Conservation (phyloP, 1,284 basidiomycete genomes). For the Rhodotorula sp. region DNA sequence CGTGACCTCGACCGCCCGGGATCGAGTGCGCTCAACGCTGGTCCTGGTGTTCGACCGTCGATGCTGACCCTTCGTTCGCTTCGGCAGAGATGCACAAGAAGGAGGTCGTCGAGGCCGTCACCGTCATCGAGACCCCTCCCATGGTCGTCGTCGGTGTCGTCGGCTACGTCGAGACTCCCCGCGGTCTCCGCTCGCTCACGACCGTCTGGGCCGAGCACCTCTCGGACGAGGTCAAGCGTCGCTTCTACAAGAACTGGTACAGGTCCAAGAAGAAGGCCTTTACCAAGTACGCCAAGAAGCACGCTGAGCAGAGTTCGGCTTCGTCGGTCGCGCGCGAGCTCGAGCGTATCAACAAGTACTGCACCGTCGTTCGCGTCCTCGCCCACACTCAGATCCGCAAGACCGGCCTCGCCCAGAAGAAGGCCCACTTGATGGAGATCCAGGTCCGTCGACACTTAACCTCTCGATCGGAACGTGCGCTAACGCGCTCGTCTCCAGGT, state of each 20-base stretch:
- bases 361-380: conserved; percentile 98
- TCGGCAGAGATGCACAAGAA: conserved; percentile 94
- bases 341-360: conserved; percentile 99
- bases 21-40: conserved; percentile 72
- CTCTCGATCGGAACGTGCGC: not conserved
- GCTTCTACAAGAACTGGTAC: conserved; percentile 97
- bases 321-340: conserved; percentile 92
- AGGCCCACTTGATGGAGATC: conserved; percentile 99
- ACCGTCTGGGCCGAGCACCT: conserved; percentile 67
- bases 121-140: conserved; percentile 94
- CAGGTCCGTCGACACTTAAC: conserved; percentile 53
- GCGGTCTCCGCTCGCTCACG: conserved; percentile 83
- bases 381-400: conserved; percentile 98
- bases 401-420: conserved; percentile 98
- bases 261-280: conserved; percentile 99
- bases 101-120: conserved; percentile 98
- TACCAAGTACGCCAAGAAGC: conserved; percentile 97
- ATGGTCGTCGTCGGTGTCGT: conserved; percentile 98
- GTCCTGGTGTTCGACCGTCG: too few relatives aligned
- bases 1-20: conserved; percentile 99
- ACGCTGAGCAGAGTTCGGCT: conserved; percentile 83
- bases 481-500: conserved; percentile 51
- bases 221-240: conserved; percentile 85
- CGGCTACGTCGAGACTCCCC: conserved; percentile 99
- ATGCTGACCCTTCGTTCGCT: conserved; percentile 14